These are phyloP conservation scores for Hypsizygus marmoreus DNA, from an alignment of 768 basidiomycete genomes.

Conservation along the genomic window DNA sequence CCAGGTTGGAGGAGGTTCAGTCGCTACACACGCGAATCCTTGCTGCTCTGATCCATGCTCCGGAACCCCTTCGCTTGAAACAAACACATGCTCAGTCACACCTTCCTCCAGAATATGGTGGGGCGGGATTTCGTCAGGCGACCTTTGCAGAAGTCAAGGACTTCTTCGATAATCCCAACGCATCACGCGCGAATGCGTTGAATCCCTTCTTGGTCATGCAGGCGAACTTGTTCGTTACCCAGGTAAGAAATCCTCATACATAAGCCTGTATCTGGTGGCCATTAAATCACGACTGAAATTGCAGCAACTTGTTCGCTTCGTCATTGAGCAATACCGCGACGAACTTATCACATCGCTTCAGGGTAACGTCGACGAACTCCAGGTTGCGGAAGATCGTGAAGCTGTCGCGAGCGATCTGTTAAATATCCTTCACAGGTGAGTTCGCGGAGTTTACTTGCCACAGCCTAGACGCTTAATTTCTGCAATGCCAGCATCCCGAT, in stretches of 20 bases:
- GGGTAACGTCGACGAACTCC: conserved; percentile 62
- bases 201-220: conserved; percentile 93
- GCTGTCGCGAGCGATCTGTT: conserved; percentile 86
- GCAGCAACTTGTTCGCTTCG: conserved; percentile 91
- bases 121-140: conserved; percentile 74
- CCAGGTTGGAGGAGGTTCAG: conserved; percentile 81
- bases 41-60: conserved; percentile 71
- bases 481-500: conserved; percentile 72
- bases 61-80: conserved; percentile 74
- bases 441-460: conserved; percentile 1
- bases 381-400: conserved; percentile 74
- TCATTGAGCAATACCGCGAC: conserved; percentile 90
- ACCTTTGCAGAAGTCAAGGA: conserved; percentile 89
- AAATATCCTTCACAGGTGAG: conserved; percentile 79
- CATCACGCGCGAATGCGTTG: conserved; percentile 79
- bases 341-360: conserved; percentile 74
- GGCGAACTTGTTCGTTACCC: conserved; percentile 90
- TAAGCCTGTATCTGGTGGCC: neutral
- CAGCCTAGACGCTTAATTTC: conserved; percentile 1
- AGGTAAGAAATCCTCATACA: conserved; percentile 46
- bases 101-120: conserved; percentile 61
- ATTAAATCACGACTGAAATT: conserved; percentile 4
- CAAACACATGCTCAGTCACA: conserved; percentile 49
- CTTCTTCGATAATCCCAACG: conserved; percentile 91
- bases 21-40: conserved; percentile 78